Percentiles rank a stretch among this genome's conserved stretches.
Evolutionary conservation across 441 rosid genomes (phyloP).

Genomic region (Raphanus hybrid): DNA sequence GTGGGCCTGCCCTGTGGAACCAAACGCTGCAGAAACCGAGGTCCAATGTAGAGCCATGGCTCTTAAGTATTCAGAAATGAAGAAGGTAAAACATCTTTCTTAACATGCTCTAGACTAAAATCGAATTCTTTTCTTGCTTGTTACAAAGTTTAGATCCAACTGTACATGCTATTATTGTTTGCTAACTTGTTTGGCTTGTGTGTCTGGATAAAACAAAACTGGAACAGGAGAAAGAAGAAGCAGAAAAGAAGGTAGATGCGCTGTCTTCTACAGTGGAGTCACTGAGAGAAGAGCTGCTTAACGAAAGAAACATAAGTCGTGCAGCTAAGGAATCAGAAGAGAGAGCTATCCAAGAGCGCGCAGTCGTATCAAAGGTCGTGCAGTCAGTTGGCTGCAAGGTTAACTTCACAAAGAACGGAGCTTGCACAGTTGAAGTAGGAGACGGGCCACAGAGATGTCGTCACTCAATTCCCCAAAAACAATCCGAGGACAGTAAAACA

Average conservation of each 20-base stretch:
- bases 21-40: constrained; percentile 75
- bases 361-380: constrained; percentile 70
- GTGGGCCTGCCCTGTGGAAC: constrained; percentile 92
- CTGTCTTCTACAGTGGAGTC: constrained; percentile 52
- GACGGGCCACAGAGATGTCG: constrained; percentile 39
- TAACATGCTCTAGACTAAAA: background rate
- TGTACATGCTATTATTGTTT: background rate
- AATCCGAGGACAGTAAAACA: constrained; percentile 26
- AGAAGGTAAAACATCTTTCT: constrained; percentile 55
- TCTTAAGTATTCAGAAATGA: constrained; percentile 60
- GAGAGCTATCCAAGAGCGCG: constrained; percentile 69
- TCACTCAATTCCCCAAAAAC: constrained; percentile 47
- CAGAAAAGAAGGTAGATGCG: constrained; percentile 69
- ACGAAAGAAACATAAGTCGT: constrained; percentile 65
- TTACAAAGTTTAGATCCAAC: constrained; percentile 3
- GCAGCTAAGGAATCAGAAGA: constrained; percentile 65
- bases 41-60: constrained; percentile 68
- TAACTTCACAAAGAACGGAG: constrained; percentile 64
- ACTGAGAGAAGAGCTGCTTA: constrained; percentile 57
- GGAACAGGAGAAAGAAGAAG: constrained; percentile 76
- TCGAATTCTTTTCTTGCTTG: background rate
- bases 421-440: constrained; percentile 62
- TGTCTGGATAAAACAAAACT: constrained; percentile 8
- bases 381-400: constrained; percentile 91
- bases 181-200: constrained; percentile 13